phyloP scores from a whole-genome alignment of 495 filamentous ascomycete genomes.

The Pseudevernia furfuracea region DNA sequence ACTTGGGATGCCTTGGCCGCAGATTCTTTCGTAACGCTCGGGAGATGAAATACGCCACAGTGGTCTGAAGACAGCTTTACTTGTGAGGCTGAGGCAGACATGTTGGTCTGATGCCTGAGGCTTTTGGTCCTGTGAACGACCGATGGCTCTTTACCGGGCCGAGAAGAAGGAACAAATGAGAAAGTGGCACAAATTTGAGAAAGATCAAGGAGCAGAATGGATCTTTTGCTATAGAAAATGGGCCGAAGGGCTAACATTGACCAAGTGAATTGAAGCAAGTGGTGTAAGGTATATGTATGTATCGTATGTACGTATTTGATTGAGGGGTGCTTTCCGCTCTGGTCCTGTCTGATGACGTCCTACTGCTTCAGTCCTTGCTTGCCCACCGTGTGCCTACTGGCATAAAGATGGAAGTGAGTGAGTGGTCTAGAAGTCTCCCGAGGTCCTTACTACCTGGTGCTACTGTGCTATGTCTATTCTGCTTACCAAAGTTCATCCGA shows the following conservation, averaged over 20 bases:
- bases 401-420: too few relatives aligned
- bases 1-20: constrained; percentile 55
- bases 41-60: constrained; percentile 46
- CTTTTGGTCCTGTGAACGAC: background rate
- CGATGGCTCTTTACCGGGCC: background rate
- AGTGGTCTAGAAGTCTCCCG: too few relatives aligned
- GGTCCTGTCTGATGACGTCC: too few relatives aligned
- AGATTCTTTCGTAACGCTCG: constrained; percentile 45
- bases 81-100: constrained; percentile 12
- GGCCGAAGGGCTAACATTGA: too few relatives aligned
- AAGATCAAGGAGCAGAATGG: background rate
- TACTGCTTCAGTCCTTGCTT: too few relatives aligned
- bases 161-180: background rate
- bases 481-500: background rate
- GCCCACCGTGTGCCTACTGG: too few relatives aligned
- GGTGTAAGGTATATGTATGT: too few relatives aligned
- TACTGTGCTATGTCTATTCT: too few relatives aligned
- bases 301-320: too few relatives aligned
- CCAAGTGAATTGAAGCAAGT: too few relatives aligned
- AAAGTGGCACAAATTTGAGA: background rate
- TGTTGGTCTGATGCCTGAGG: background rate
- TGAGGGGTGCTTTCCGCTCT: too few relatives aligned
- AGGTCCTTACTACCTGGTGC: too few relatives aligned
- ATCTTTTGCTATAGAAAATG: background rate
- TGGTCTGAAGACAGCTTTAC: constrained; percentile 21